Percentiles rank a stretch among this genome's conserved stretches.
Evolutionary conservation across 257 asterid species (phyloP).

Genomic region (Anisodus acutangulus): DNA sequence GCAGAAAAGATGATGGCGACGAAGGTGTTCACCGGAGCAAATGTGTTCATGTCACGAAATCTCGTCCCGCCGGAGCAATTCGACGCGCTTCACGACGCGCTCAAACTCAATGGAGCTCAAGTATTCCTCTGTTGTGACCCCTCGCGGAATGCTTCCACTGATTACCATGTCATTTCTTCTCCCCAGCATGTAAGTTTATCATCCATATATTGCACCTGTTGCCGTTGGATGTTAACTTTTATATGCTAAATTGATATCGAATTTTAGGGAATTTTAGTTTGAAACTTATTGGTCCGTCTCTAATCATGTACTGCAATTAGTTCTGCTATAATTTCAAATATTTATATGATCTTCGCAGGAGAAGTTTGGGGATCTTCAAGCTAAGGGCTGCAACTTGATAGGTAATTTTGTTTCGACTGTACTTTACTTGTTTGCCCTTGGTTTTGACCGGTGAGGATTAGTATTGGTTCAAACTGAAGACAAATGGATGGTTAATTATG

Average conservation of each 20-base stretch:
- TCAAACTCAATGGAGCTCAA: slow-evolving; percentile 88
- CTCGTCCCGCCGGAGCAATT: slow-evolving; percentile 91
- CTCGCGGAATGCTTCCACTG: slow-evolving; percentile 68
- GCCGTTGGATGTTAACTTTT: neutral
- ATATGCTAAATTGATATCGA: slow-evolving; percentile 16
- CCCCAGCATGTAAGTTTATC: slow-evolving; percentile 59
- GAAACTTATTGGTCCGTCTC: neutral
- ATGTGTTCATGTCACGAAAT: slow-evolving; percentile 78
- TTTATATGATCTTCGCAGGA: slow-evolving; percentile 58
- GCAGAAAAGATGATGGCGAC: slow-evolving; percentile 45
- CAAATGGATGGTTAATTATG: neutral
- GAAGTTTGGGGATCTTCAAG: slow-evolving; percentile 76
- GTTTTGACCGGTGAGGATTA: neutral
- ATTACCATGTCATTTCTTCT: slow-evolving; percentile 88
- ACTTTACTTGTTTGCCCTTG: slow-evolving; percentile 6
- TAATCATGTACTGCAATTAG: neutral
- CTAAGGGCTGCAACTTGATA: slow-evolving; percentile 82
- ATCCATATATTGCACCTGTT: neutral
- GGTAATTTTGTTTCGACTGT: slow-evolving; percentile 52
- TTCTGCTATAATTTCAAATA: neutral
- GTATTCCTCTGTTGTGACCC: slow-evolving; percentile 90
- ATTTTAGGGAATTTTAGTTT: neutral
- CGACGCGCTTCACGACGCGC: slow-evolving; percentile 91
- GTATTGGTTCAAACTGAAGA: neutral
- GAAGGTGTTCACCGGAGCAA: slow-evolving; percentile 74